Base-by-base conservation (phyloP, 2,329 filamentous ascomycete species). In the Fusarium dimerum region DNA sequence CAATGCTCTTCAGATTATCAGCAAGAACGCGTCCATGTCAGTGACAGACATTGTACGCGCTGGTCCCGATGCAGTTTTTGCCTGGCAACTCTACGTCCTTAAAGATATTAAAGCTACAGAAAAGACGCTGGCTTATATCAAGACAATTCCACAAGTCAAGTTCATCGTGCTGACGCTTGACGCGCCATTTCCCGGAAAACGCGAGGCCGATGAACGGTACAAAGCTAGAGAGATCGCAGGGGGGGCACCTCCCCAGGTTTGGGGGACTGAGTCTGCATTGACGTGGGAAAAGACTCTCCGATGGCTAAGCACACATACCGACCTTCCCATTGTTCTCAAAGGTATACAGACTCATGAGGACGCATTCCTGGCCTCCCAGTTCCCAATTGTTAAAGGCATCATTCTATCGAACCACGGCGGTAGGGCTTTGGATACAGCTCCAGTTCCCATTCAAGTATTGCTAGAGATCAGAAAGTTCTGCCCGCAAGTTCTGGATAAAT, bases 351-450 rank as follows among this genome's bases (percentile, higher is more conserved):
- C 80, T 13, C 79, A 83, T 0, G 73, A 75, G 39, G 87, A 90
- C 67, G 86, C 86, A 17, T 73, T 77, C 51, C 77, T 73, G 58
- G 83, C 82, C 3, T 78, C 84, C 17, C 78, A 87, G 47, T 66
- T 77, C 15, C 49, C 51, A 8, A 85, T 84, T 0, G 43, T 54
- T 40, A 47, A 54, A 34, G 51, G 43, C 20, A 87, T 90, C 45
- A 78, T 90, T 3, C 75, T 90, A 6, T 83, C 78, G 11, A 90
- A 90, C 61, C 87, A 90, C 66, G 87, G 86, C 2, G 87, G 86
- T 0, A 69, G 86, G 41, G 78, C 71, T 51, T 63, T 78, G 2
- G 78, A 81, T 53, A 81, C 65, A 62, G 71, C 76, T 0, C 76
- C 80, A 5, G 72, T 84, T 0, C 77, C 81, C 1, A 74, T 88